phyloP scores from a whole-genome alignment of 495 filamentous ascomycete species.

The Penicillium bialowiezense region DNA sequence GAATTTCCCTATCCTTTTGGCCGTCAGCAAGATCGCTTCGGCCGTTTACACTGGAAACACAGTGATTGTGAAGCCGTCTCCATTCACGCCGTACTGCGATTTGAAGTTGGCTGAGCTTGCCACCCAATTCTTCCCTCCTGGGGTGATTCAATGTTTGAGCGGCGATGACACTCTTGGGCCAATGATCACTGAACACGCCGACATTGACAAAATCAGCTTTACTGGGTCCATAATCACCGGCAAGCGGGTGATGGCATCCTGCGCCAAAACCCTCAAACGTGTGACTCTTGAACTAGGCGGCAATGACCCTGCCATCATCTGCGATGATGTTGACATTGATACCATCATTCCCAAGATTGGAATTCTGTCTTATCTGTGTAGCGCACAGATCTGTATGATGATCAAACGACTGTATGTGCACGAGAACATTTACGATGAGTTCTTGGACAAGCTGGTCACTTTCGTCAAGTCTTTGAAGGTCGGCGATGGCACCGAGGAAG shows the following conservation, averaged over 20 bases:
- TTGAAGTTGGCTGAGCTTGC: conserved; percentile 63
- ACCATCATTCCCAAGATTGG: conserved; percentile 50
- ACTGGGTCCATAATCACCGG: conserved; percentile 65
- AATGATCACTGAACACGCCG: conserved; percentile 53
- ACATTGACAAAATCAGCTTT: conserved; percentile 67
- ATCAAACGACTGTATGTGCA: conserved; percentile 70
- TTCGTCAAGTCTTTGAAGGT: conserved; percentile 52
- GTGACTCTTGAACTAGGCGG: conserved; percentile 61
- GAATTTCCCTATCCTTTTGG: conserved; percentile 59
- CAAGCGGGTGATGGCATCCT: conserved; percentile 59
- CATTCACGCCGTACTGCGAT: conserved; percentile 66
- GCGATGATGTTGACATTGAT: conserved; percentile 63
- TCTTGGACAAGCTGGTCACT: conserved; percentile 52
- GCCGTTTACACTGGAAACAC: conserved; percentile 59
- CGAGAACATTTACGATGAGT: conserved; percentile 61
- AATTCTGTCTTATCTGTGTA: conserved; percentile 57
- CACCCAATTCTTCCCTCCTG: conserved; percentile 58
- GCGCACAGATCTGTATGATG: conserved; percentile 53
- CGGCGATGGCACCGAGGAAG: conserved; percentile 40
- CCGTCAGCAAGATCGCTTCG: conserved; percentile 53
- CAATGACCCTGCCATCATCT: conserved; percentile 66
- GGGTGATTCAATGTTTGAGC: conserved; percentile 64
- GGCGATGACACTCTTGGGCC: conserved; percentile 65
- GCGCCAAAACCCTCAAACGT: conserved; percentile 60
- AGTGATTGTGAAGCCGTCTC: conserved; percentile 60